phyloP scores from a whole-genome alignment of 768 basidiomycete genomes.

The Podaxis sp. region DNA sequence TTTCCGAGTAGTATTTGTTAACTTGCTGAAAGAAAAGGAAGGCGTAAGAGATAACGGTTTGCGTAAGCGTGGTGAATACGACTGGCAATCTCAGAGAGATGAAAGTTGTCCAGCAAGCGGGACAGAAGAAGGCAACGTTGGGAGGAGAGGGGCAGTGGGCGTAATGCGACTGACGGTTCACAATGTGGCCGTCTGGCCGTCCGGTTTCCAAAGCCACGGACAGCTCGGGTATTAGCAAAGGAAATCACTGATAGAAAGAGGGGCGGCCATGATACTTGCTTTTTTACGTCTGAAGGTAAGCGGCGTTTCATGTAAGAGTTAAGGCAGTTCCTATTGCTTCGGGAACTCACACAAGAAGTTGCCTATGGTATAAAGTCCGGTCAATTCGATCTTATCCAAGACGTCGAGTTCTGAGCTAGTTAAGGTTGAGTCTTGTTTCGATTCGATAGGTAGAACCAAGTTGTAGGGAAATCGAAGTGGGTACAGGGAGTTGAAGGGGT shows the following conservation, averaged over 20 bases:
- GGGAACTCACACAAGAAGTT: not conserved
- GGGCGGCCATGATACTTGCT: not conserved
- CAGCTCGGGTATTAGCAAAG: constrained; percentile 12
- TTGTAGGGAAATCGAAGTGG: not conserved
- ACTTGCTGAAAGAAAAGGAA: not conserved
- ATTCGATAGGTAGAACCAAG: not conserved
- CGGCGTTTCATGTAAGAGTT: constrained; percentile 6
- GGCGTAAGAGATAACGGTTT: not conserved
- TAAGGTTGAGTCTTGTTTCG: not conserved
- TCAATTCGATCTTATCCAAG: not conserved
- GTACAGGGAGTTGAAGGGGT: not conserved
- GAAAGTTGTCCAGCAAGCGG: not conserved
- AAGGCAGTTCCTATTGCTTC: constrained; percentile 8
- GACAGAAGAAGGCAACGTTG: not conserved
- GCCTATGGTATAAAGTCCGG: not conserved
- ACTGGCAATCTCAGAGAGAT: not conserved
- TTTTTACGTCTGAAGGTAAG: constrained; percentile 8
- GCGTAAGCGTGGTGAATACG: not conserved
- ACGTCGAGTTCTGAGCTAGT: not conserved
- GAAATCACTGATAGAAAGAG: constrained; percentile 11
- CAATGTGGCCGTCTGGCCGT: not conserved
- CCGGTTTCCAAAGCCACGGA: constrained; percentile 11
- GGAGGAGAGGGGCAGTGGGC: not conserved
- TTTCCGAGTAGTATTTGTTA: not conserved
- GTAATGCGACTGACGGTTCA: constrained; percentile 3